Conservation (phyloP, 805 yeast genomes). For the Lipomyces yamadae region DNA sequence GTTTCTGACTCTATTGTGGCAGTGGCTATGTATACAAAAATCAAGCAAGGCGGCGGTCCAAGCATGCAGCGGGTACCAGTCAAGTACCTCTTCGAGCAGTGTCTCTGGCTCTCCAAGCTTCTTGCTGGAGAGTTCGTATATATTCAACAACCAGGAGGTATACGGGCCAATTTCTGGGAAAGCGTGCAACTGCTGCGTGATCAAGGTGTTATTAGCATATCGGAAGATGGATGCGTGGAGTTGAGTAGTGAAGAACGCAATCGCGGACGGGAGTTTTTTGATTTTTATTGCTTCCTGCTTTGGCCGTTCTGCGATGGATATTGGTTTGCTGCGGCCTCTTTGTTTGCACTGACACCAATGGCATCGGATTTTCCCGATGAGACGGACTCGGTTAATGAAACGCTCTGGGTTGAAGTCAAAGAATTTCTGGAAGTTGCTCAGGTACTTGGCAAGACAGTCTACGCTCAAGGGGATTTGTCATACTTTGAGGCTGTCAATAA, state of each 20-base stretch:
- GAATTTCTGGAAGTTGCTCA: constrained; percentile 47
- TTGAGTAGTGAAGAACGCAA: constrained; percentile 37
- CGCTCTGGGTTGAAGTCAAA: constrained; percentile 44
- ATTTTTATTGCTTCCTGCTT: constrained; percentile 50
- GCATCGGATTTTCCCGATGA: constrained; percentile 26
- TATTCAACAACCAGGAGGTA: constrained; percentile 44
- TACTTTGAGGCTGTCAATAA: constrained; percentile 51
- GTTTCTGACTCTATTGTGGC: constrained; percentile 57
- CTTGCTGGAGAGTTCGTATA: constrained; percentile 51
- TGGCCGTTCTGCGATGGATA: constrained; percentile 54
- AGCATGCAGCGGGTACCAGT: constrained; percentile 39
- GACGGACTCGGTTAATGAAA: constrained; percentile 21
- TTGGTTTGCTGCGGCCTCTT: constrained; percentile 49
- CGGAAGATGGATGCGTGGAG: constrained; percentile 37
- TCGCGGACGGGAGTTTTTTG: constrained; percentile 45
- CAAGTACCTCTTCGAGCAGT: constrained; percentile 42
- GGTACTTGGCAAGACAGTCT: constrained; percentile 50
- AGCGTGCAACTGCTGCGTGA: constrained; percentile 43
- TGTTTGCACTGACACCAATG: constrained; percentile 45
- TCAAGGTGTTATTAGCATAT: constrained; percentile 43
- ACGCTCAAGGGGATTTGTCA: constrained; percentile 49
- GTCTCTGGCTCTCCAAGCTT: constrained; percentile 46
- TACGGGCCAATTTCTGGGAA: constrained; percentile 44
- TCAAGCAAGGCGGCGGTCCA: constrained; percentile 41
- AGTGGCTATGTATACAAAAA: constrained; percentile 47